Percentiles rank a stretch among this genome's conserved stretches.
Conservation (phyloP, 306 rosid species). For the Myrica gale region DNA sequence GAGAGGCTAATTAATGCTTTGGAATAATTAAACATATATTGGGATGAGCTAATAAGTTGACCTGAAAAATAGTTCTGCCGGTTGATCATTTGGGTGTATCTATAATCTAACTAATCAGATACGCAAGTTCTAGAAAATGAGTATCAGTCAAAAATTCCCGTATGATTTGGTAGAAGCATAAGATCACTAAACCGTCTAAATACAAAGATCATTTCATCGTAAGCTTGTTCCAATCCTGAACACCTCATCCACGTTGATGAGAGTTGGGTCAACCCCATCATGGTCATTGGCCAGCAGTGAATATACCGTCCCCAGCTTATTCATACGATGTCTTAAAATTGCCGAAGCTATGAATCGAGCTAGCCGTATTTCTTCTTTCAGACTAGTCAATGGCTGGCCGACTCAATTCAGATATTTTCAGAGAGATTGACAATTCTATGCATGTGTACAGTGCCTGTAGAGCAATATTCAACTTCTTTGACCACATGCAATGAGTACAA, state of each 20-base stretch:
- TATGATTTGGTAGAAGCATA: not conserved
- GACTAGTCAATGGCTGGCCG: not conserved
- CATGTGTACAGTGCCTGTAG: not conserved
- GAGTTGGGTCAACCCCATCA: not conserved
- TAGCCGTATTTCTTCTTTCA: no score
- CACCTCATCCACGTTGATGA: not conserved
- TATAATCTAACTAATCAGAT: not conserved
- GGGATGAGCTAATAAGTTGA: not conserved
- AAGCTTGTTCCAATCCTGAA: not conserved
- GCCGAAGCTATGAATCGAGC: no score
- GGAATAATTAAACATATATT: not conserved
- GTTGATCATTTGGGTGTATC: not conserved
- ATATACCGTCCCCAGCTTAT: no score
- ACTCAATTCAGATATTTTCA: slow-evolving; percentile 14
- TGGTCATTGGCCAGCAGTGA: no score
- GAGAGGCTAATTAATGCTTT: not conserved
- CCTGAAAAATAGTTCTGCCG: not conserved
- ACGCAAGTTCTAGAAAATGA: not conserved
- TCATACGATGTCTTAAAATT: no score
- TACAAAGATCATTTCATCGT: no score
- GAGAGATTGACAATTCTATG: slow-evolving; percentile 20
- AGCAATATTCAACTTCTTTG: not conserved
- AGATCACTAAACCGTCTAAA: no score
- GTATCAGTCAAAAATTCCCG: not conserved
- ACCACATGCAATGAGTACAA: slow-evolving; percentile 6